phyloP scores from a whole-genome alignment of 2,329 filamentous ascomycete species.

The Cladophialophora yegresii region DNA sequence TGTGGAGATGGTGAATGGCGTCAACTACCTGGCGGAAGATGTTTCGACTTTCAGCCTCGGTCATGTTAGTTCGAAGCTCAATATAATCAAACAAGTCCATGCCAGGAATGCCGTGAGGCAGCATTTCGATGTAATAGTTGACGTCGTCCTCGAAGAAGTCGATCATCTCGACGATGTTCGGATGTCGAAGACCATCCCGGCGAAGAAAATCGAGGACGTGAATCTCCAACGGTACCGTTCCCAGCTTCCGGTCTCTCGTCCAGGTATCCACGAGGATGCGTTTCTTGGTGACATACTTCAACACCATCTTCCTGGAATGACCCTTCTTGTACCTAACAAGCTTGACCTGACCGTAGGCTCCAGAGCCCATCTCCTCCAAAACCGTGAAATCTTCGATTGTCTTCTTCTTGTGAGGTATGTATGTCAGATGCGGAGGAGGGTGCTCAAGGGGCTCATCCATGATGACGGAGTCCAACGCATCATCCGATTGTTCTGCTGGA shows the following conservation, averaged over 20 bases:
- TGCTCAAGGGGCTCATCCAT: constrained; percentile 48
- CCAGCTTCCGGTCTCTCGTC: constrained; percentile 89
- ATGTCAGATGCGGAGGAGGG: constrained; percentile 35
- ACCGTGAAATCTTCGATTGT: constrained; percentile 88
- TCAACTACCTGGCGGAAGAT: constrained; percentile 93
- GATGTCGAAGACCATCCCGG: constrained; percentile 65
- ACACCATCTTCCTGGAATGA: constrained; percentile 72
- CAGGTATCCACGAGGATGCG: constrained; percentile 97
- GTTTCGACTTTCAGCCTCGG: constrained; percentile 86
- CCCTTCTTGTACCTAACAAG: constrained; percentile 81
- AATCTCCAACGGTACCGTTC: constrained; percentile 94
- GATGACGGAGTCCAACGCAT: constrained; percentile 53
- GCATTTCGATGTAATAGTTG: constrained; percentile 99
- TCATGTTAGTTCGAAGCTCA: constrained; percentile 93
- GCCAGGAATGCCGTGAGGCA: constrained; percentile 87
- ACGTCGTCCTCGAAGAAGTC: constrained; percentile 65
- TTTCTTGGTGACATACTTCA: constrained; percentile 97
- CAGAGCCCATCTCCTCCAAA: constrained; percentile 96
- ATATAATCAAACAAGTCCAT: constrained; percentile 99
- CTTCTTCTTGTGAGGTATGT: constrained; percentile 63
- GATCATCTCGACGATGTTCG: constrained; percentile 69
- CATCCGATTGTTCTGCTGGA: constrained; percentile 43
- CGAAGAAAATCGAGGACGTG: constrained; percentile 93
- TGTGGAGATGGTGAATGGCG: constrained; percentile 88
- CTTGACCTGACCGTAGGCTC: constrained; percentile 97